Conservation (phyloP, 306 rosid genomes). For the Vigna radiata region DNA sequence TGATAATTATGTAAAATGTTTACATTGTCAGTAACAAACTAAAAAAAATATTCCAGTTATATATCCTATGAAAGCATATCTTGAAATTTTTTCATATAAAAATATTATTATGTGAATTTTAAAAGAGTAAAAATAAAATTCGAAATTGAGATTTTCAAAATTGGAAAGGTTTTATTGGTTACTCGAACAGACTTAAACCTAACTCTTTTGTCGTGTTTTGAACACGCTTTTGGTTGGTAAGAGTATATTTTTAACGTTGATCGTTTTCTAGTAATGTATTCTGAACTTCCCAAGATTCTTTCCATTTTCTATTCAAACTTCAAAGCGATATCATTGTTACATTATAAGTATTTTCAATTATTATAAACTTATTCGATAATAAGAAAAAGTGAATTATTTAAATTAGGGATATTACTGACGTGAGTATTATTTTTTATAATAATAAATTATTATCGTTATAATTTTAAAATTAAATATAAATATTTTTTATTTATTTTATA, state of each 20-base stretch:
- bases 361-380: no score
- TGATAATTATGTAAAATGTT: no score
- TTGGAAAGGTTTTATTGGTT: neutral
- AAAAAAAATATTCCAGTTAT: no score
- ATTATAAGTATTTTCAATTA: no score
- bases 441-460: no score
- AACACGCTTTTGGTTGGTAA: conserved; percentile 41
- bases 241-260: neutral
- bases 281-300: neutral
- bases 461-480: no score
- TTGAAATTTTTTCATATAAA: neutral
- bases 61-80: neutral
- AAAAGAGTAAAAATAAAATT: neutral
- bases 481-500: no score
- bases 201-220: neutral
- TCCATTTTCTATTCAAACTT: neutral
- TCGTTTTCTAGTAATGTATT: neutral
- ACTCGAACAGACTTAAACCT: neutral
- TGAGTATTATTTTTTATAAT: no score
- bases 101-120: neutral
- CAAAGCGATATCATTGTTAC: no score
- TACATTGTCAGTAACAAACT: no score
- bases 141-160: neutral
- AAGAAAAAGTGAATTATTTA: no score
- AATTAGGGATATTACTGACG: no score